Evolutionary conservation across 306 rosid species (phyloP).

Genomic region (Arachis hypogaea): DNA sequence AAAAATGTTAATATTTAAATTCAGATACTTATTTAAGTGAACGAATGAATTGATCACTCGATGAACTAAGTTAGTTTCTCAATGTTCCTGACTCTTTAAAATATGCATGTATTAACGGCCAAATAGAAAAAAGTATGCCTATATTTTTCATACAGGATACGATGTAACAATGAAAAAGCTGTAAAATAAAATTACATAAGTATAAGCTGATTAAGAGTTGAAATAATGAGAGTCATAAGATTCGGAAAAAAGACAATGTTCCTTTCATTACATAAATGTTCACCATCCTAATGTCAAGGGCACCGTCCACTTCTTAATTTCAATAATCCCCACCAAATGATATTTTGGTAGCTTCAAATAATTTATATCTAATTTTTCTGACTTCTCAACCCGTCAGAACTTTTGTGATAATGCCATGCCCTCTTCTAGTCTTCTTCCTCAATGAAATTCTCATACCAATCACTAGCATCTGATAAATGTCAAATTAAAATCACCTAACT

Average conservation of each 20-base stretch:
- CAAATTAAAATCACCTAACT: constrained; percentile 14
- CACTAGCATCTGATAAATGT: constrained; percentile 16
- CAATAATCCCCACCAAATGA: constrained; percentile 33
- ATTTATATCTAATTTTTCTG: neutral
- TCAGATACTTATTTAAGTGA: too few relatives aligned
- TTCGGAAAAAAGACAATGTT: neutral
- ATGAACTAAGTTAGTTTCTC: too few relatives aligned
- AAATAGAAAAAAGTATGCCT: too few relatives aligned
- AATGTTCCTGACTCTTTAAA: neutral
- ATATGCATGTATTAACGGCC: neutral
- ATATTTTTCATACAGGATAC: neutral
- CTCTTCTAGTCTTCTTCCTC: neutral
- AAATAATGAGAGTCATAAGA: neutral
- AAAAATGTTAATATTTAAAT: too few relatives aligned
- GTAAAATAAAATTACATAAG: neutral
- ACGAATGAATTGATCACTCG: too few relatives aligned
- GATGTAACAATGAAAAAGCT: neutral
- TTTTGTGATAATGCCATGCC: neutral
- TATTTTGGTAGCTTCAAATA: neutral
- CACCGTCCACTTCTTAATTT: constrained; percentile 46
- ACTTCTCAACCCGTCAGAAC: neutral
- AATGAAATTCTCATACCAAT: constrained; percentile 2
- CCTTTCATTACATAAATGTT: constrained; percentile 35
- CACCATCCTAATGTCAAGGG: constrained; percentile 38
- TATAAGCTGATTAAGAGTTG: constrained; percentile 26